Conservation (phyloP, 2,329 filamentous ascomycete genomes). For the Lachnellula cervina region DNA sequence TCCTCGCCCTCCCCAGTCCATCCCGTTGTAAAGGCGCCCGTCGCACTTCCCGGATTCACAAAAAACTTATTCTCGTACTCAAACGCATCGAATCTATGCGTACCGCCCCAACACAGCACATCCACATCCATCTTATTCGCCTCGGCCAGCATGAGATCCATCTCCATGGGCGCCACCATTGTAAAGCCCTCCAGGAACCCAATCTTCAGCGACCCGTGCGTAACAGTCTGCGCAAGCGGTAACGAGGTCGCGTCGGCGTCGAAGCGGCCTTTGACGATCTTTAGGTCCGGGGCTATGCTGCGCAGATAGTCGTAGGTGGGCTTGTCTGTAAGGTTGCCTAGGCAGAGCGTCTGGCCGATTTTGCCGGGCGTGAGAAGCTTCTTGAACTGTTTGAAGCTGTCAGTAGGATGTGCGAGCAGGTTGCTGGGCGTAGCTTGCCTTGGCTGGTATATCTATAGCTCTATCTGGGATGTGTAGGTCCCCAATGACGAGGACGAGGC, state of each 20-base stretch:
- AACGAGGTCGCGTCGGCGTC: conserved; percentile 63
- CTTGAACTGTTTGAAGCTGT: conserved; percentile 58
- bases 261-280: conserved; percentile 63
- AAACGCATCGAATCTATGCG: conserved; percentile 64
- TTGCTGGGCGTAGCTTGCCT: conserved; percentile 49
- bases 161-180: conserved; percentile 58
- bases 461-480: conserved; percentile 92
- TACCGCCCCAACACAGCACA: conserved; percentile 64
- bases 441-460: conserved; percentile 83
- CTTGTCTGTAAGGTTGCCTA: conserved; percentile 76
- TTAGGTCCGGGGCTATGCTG: conserved; percentile 66
- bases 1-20: conserved; percentile 61
- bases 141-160: conserved; percentile 62
- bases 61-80: conserved; percentile 74
- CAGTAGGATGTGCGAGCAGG: conserved; percentile 7
- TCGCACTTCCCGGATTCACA: conserved; percentile 63
- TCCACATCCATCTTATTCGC: conserved; percentile 65
- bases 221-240: conserved; percentile 61
- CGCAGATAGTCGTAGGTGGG: conserved; percentile 77
- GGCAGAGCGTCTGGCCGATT: conserved; percentile 75
- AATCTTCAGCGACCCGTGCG: conserved; percentile 60
- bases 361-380: conserved; percentile 80
- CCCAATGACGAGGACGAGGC: conserved; percentile 85
- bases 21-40: conserved; percentile 56
- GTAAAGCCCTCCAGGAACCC: conserved; percentile 66